A percentile compares a stretch with the other conserved stretches of the same genome.
phyloP scores from a whole-genome alignment of 2,329 filamentous ascomycete species.

The Claviceps spartinae region DNA sequence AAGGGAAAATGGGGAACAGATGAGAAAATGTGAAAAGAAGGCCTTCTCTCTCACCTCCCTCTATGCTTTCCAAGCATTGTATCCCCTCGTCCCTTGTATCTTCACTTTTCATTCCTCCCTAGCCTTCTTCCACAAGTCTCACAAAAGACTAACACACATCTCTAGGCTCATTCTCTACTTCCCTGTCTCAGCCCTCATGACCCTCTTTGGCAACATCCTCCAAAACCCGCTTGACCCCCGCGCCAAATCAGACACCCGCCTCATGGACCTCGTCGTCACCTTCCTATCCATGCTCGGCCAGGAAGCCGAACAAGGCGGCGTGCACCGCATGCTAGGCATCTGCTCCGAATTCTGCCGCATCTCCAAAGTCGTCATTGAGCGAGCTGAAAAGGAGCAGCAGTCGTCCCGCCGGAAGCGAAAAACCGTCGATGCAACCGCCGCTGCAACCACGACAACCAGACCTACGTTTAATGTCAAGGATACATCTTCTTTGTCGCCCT shows the following conservation, averaged over 20 bases:
- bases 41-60: not conserved
- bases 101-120: not conserved
- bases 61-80: not conserved
- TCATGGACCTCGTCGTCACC: conserved; percentile 87
- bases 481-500: not conserved
- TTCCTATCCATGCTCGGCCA: conserved; percentile 83
- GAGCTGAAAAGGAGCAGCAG: conserved; percentile 76
- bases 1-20: no score
- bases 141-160: not conserved
- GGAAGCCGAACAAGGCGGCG: conserved; percentile 79
- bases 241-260: conserved; percentile 72
- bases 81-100: not conserved
- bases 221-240: conserved; percentile 87
- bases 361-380: conserved; percentile 79
- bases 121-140: not conserved
- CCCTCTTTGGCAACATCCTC: conserved; percentile 87
- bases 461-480: not conserved
- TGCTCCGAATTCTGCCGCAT: conserved; percentile 97
- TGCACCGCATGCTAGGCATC: conserved; percentile 84
- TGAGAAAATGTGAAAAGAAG: no score
- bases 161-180: conserved; percentile 82
- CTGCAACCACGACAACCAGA: conserved; percentile 7
- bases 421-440: conserved; percentile 8
- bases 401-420: conserved; percentile 75
- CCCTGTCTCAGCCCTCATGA: conserved; percentile 87